Base-by-base conservation (phyloP, 768 basidiomycete species). In the Russula sp. region DNA sequence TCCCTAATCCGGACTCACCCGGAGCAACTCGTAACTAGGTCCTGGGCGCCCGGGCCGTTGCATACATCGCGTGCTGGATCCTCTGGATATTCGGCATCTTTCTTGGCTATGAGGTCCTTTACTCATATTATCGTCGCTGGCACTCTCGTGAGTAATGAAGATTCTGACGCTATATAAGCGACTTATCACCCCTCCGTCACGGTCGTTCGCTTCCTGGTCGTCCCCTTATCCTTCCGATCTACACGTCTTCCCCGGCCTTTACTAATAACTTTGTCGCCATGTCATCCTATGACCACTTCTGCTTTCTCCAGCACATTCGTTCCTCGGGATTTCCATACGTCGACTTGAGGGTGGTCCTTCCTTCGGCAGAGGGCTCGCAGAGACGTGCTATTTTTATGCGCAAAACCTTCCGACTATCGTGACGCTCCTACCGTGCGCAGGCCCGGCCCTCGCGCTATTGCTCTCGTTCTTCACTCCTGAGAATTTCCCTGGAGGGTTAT, bases 361-460 rank as follows among this genome's bases (percentile, higher is more conserved):
- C 57, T 5, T 67, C 63, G 2, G 58, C 54, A 1, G 68, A 69
- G 51, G 65, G 68, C 44, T 71, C 50, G 89, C 93, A n/a, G 93
- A 96, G 76, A 87, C 87, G 16, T 90, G 83, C 72, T 90, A 85
- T 79, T 85, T 84, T 71, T 89, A 90, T 68, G 85, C 92, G 1
- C 94, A 96, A 77, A 92, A 94, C 71, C 73, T 88, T 40, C 88
- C 93, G 5, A 91, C 89, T 0, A 84, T 94, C 48, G 81, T 84
- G 10, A 80, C 92, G n/a, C 81, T 94, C 48, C 77, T 96, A 22
- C 94, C 94, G 28, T 83, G 94, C 64, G 91, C 91, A 34, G 92
- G 85, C 10, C 77, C 95, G 46, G 81, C 80, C 48, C 75, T 94
- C 5, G 86, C 89, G 0, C 74, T n/a, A n/a, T 79, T 94, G n/a